These are phyloP conservation scores for Kwoniella europaea DNA, from an alignment of 768 basidiomycete species.

Conservation along the genomic window DNA sequence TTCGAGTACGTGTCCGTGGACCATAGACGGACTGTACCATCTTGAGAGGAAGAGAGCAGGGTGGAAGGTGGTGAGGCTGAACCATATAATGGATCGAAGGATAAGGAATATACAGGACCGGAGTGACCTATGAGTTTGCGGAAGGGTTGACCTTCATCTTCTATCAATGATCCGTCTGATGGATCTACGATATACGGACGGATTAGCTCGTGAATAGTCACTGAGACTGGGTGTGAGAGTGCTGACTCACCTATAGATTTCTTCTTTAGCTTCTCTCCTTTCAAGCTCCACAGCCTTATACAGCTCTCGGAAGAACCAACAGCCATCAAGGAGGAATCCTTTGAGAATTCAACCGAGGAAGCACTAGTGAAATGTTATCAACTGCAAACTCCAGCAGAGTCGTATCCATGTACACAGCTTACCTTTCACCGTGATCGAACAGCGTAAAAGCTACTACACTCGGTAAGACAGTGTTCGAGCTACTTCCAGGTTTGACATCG, in stretches of 20 bases:
- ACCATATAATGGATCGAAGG: constrained; percentile 89
- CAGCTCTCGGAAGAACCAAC: constrained; percentile 95
- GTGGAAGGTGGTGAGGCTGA: constrained; percentile 83
- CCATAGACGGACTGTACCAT: constrained; percentile 89
- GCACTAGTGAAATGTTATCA: constrained; percentile 62
- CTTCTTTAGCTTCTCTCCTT: constrained; percentile 77
- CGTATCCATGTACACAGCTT: constrained; percentile 48
- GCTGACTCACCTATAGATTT: constrained; percentile 41
- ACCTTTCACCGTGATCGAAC: constrained; percentile 96
- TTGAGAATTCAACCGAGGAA: constrained; percentile 85
- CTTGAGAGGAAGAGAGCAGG: constrained; percentile 88
- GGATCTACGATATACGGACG: constrained; percentile 25
- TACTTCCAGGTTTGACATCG: constrained; percentile 29
- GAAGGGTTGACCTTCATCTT: constrained; percentile 80
- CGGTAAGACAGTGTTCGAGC: constrained; percentile 60
- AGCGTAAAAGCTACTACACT: constrained; percentile 95
- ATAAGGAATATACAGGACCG: constrained; percentile 91
- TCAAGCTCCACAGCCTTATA: constrained; percentile 90
- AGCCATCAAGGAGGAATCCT: constrained; percentile 88
- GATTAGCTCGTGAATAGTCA: neutral
- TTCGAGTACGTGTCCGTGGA: constrained; percentile 93
- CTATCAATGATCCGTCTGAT: constrained; percentile 64
- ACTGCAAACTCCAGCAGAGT: neutral
- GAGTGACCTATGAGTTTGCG: constrained; percentile 97
- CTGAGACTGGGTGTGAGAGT: neutral